Base-by-base conservation (phyloP, 2,329 filamentous ascomycete species). In the Paramyrothecium sp. region DNA sequence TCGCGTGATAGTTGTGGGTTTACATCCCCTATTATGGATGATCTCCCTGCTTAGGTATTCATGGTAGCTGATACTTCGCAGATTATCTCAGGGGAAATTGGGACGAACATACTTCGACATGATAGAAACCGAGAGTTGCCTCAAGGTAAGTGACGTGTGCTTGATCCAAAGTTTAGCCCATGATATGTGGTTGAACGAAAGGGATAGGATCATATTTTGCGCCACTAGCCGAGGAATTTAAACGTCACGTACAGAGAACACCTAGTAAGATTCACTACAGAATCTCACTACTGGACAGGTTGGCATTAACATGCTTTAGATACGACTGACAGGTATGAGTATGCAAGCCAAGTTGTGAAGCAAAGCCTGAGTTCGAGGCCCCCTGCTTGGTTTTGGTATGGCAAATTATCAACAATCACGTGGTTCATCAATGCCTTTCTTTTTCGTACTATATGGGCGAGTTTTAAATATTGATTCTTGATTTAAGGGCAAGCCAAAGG, bases 31-130 rank as follows among this genome's bases (percentile, higher is more conserved):
- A n/a, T n/a, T n/a, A n/a, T n/a, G n/a, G n/a, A n/a, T n/a, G n/a
- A n/a, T n/a, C n/a, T n/a, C n/a, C n/a, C n/a, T n/a, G n/a, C n/a
- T n/a, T n/a, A n/a, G n/a, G n/a, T n/a, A n/a, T n/a, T n/a, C n/a
- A n/a, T n/a, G n/a, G n/a, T 20, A 26, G 17, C 13, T 23, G 16
- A n/a, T 16, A 7, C 13, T 44, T 7, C 13, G n/a, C 17, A 59
- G 54, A 38, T 61, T 17, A 61, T 61, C 12, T 61, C 59, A 12
- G 59, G 59, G 4, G 57, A 61, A 48, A 55, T 55, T 22, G 50
- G 47, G 21, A 58, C 53, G 16, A 55, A 57, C 26, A 52, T 58
- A 22, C 49, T 56, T 19, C 58, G 59, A 22, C 54, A 41, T 46
- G 52, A 61, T 12, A 56, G 56, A 16, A 49, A 49, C 17, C 41